These are phyloP conservation scores for Saccharomycopsis sp. DNA, from an alignment of 805 yeast species.

Conservation along the genomic window DNA sequence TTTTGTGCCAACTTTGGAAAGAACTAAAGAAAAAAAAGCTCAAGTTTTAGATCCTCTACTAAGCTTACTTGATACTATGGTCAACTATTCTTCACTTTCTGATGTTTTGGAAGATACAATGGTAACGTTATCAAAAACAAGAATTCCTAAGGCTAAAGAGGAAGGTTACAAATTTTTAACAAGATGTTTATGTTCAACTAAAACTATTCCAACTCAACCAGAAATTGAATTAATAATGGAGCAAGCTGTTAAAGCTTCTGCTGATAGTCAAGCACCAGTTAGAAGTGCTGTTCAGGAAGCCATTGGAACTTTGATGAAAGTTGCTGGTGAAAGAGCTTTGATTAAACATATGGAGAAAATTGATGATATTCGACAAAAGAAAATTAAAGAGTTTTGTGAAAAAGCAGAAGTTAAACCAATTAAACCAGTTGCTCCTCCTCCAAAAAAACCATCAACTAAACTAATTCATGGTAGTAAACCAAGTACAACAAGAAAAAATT, in stretches of 20 bases:
- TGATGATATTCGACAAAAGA: slow-evolving; percentile 64
- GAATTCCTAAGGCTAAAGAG: slow-evolving; percentile 73
- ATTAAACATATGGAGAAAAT: slow-evolving; percentile 51
- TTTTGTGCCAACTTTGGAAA: slow-evolving; percentile 57
- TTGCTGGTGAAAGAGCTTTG: slow-evolving; percentile 66
- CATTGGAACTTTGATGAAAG: slow-evolving; percentile 73
- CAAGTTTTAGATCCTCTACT: slow-evolving; percentile 65
- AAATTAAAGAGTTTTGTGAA: slow-evolving; percentile 51
- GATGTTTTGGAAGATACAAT: slow-evolving; percentile 43
- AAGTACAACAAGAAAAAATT: neutral
- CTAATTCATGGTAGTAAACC: slow-evolving; percentile 12
- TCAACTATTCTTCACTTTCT: slow-evolving; percentile 36
- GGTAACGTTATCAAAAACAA: slow-evolving; percentile 35
- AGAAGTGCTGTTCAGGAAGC: slow-evolving; percentile 69
- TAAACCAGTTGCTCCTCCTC: slow-evolving; percentile 4
- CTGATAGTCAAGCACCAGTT: slow-evolving; percentile 78
- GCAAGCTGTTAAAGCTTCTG: slow-evolving; percentile 48
- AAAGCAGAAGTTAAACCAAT: slow-evolving; percentile 40
- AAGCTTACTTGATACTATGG: slow-evolving; percentile 55
- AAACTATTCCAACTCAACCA: slow-evolving; percentile 34
- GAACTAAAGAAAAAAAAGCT: slow-evolving; percentile 82
- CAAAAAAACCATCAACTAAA: slow-evolving; percentile 11
- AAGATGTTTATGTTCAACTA: slow-evolving; percentile 47
- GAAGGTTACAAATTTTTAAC: slow-evolving; percentile 58
- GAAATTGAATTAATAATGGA: slow-evolving; percentile 52